phyloP scores from a whole-genome alignment of 805 yeast species.

The Blastobotrys chiropterorum region DNA sequence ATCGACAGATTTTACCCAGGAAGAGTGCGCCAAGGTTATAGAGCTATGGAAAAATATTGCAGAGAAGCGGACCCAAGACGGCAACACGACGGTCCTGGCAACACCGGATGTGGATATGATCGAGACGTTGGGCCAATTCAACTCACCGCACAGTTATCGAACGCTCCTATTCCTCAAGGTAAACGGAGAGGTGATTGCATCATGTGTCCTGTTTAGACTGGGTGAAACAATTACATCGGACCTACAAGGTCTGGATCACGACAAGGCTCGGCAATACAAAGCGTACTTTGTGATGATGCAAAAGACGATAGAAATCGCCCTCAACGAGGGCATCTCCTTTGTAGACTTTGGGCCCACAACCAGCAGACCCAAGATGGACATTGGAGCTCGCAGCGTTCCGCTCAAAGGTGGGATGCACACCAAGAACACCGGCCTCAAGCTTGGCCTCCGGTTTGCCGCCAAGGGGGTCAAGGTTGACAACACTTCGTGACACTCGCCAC shows the following conservation, averaged over 20 bases:
- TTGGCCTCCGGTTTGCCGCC: neutral
- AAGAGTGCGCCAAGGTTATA: constrained; percentile 31
- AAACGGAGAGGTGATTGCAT: constrained; percentile 34
- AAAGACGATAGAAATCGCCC: constrained; percentile 37
- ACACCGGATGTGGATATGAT: constrained; percentile 33
- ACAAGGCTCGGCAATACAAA: constrained; percentile 34
- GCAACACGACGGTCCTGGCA: constrained; percentile 35
- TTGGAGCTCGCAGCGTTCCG: constrained; percentile 36
- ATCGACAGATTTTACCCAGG: constrained; percentile 29
- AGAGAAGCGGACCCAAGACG: constrained; percentile 32
- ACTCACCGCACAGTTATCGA: constrained; percentile 25
- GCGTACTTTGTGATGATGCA: constrained; percentile 46
- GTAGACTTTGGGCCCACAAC: constrained; percentile 45
- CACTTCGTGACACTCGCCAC: neutral
- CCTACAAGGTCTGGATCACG: constrained; percentile 40
- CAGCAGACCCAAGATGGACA: constrained; percentile 37
- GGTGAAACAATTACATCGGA: constrained; percentile 43
- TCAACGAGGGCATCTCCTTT: constrained; percentile 34
- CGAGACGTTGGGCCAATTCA: constrained; percentile 27
- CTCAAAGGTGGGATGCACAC: constrained; percentile 36
- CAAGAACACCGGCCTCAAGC: neutral
- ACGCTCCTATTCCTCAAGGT: constrained; percentile 36
- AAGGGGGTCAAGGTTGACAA: neutral
- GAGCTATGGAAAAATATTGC: constrained; percentile 38
- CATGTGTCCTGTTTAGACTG: constrained; percentile 37